Base-by-base conservation (phyloP, 2,329 filamentous ascomycete genomes). In the Chalaropsis thielavioides region DNA sequence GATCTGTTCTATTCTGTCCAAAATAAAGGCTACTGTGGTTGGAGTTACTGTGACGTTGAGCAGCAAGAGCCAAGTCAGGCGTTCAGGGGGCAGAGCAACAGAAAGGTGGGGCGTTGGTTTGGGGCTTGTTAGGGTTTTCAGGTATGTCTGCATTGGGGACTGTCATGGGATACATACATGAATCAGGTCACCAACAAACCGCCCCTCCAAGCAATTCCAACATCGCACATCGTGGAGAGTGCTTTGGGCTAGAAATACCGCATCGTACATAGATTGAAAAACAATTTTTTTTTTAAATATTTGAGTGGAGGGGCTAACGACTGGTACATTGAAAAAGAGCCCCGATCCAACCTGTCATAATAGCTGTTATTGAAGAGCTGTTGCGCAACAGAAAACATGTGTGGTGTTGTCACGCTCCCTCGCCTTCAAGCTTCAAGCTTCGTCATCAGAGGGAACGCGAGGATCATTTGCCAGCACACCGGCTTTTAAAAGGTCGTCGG, bases 391-490 rank as follows among this genome's bases (percentile, higher is more conserved):
- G 11, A 13, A n/a, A n/a, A 6, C n/a, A 10, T 58, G 27, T 6
- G 6, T 56, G 22, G 7, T 13, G 4, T 17, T 27, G 22, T 56
- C 24, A 8, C 17, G 1, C 15, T 17, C 7, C 51, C 8, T 5
- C 24, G 51, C 2, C 27, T 27, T n/a, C 46, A 51, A 27, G 46
- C 19, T 19, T 58, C 27, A 58, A 35, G 51, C 51, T 13, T 64
- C 62, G 13, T 64, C 62, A 24, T 58, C 77, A 35, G 82, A 79
- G 2, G 80, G 74, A n/a, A 77, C 77, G 65, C 83, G 80, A 1
- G 83, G 83, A 70, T 88, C 84, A 69, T 87, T 83, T 66, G 83
- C 84, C 69, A 96, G 76, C 64, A 96, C 89, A 4, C 91, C 91
- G 70, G 88, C 85, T 71, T 88, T 85, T 66, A 96, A 80, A 68